These are phyloP conservation scores for Citrus sinensis DNA, from an alignment of 345 rosid species.

Conservation along the genomic window DNA sequence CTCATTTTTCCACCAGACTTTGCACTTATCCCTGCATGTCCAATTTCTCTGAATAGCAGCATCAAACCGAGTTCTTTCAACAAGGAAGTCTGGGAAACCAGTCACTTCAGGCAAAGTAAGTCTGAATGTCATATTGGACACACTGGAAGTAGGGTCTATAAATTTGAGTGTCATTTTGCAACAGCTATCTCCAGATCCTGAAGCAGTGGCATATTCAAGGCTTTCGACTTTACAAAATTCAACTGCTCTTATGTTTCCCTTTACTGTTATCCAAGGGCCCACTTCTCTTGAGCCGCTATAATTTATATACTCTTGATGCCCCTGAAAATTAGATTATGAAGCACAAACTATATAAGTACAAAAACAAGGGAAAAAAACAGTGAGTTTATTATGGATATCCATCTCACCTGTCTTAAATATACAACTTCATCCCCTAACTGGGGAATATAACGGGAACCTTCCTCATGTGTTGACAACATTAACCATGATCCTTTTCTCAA, in stretches of 20 bases:
- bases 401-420: slow-evolving; percentile 84
- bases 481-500: slow-evolving; percentile 74
- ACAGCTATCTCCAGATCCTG: slow-evolving; percentile 98
- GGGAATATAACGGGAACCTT: slow-evolving; percentile 91
- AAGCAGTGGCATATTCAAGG: slow-evolving; percentile 78
- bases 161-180: slow-evolving; percentile 89
- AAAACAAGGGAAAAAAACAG: slow-evolving; percentile 9
- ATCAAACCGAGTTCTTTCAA: slow-evolving; percentile 89
- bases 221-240: slow-evolving; percentile 80
- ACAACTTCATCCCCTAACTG: slow-evolving; percentile 85
- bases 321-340: slow-evolving; percentile 48
- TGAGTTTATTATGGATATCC: not conserved
- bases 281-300: slow-evolving; percentile 44
- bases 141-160: slow-evolving; percentile 60
- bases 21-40: slow-evolving; percentile 88
- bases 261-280: slow-evolving; percentile 68
- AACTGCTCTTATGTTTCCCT: slow-evolving; percentile 65
- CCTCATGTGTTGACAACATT: slow-evolving; percentile 71
- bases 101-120: slow-evolving; percentile 83
- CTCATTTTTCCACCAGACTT: slow-evolving; percentile 94
- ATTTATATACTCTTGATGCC: slow-evolving; percentile 76
- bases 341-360: not conserved
- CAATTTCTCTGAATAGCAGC: slow-evolving; percentile 75
- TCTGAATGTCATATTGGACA: slow-evolving; percentile 52
- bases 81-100: slow-evolving; percentile 89